Base-by-base conservation (phyloP, 2,329 filamentous ascomycete genomes). In the Hymenoscyphus scutula region DNA sequence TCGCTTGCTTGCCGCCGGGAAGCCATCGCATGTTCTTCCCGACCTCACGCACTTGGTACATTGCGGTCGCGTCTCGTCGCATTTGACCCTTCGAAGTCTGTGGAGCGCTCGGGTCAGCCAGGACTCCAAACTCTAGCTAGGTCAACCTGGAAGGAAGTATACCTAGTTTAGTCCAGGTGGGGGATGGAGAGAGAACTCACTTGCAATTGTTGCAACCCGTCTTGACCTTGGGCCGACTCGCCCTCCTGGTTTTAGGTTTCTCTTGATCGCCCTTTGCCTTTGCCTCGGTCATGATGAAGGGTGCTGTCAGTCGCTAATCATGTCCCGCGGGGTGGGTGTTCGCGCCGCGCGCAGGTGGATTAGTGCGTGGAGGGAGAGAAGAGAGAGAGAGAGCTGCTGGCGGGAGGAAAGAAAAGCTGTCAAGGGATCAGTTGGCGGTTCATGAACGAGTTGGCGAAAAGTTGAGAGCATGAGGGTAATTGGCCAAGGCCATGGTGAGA, bases 171-270 rank as follows among this genome's bases (percentile, higher is more conserved):
- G n/a, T n/a, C n/a, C n/a, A n/a, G n/a, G n/a, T n/a, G n/a, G n/a
- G n/a, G n/a, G n/a, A n/a, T n/a, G n/a, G n/a, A n/a, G n/a, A n/a
- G n/a, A 13, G 17, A 25, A 64, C 85, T 73, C 79, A 88, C 86
- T 89, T 89, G 86, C 86, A 89, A 73, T 84, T 87, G 69, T 79
- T 80, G 74, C 86, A 89, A 48, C 86, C 86, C 1, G 85, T 88
- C 76, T 87, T 88, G 66, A 87, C 85, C 72, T 88, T 88, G 1
- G 72, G 71, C 17, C 65, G 64, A 62, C 71, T 72, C n/a, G 71
- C 71, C 53, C 72, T 69, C 59, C 65, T 65, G 41, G 65, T 62
- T 34, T 63, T 67, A 17, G 62, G 56, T 53, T 63, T 67, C 32
- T 13, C 45, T 10, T 37, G 30, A 37, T 41, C 34, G n/a, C 23